Evolutionary conservation across 139 green algal genomes (phyloP).

Genomic region (Penium margaritaceum): DNA sequence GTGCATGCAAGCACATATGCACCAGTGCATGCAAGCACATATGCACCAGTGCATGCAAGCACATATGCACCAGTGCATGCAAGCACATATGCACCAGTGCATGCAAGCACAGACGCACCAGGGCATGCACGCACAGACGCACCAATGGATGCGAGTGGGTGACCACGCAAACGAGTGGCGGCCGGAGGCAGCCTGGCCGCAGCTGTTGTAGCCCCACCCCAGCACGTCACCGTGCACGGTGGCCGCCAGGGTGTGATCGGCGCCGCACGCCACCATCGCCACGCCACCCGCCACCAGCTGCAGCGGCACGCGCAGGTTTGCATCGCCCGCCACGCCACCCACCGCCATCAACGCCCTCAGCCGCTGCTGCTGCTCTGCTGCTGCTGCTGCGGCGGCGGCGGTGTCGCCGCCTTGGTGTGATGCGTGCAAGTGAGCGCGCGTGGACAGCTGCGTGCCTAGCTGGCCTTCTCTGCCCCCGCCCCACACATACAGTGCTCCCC

Average conservation of each 20-base stretch:
- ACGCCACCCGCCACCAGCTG: slow-evolving; percentile 1
- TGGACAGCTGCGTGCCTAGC: too few species aligned
- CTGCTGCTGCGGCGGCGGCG: background rate
- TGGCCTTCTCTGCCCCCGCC: slow-evolving; percentile 27
- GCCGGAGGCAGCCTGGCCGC: slow-evolving; percentile 36
- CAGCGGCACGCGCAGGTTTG: background rate
- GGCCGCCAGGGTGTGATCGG: slow-evolving; percentile 10
- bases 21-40: background rate
- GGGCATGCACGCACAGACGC: background rate
- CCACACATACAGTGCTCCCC: slow-evolving; percentile 40
- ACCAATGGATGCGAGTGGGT: slow-evolving; percentile 36
- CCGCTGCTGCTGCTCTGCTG: background rate
- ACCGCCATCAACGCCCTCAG: background rate
- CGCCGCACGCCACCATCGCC: slow-evolving; percentile 9
- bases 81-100: background rate
- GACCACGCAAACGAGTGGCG: slow-evolving; percentile 16
- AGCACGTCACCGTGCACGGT: background rate
- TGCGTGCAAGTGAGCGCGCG: too few species aligned
- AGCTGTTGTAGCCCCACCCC: slow-evolving; percentile 43
- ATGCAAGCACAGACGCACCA: slow-evolving; percentile 13
- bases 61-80: background rate
- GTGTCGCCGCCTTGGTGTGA: too few species aligned
- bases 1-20: background rate
- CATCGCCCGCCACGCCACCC: background rate
- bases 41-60: background rate